Conservation (phyloP, 441 rosid species). For the Populus trichocarpa region DNA sequence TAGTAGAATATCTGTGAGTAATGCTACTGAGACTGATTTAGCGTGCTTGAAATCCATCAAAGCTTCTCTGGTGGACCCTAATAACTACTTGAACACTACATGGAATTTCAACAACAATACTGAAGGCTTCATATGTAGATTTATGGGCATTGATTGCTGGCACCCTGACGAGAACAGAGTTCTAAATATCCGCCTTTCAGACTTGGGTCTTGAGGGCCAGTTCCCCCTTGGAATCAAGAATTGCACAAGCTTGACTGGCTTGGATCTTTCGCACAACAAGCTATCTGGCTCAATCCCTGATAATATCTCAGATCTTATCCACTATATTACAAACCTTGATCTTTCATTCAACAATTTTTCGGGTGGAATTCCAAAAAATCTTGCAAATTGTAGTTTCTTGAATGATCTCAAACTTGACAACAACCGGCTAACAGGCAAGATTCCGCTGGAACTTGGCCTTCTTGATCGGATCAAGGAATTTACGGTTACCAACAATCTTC, state of each 20-base stretch:
- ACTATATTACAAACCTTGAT: constrained; percentile 18
- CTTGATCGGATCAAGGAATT: constrained; percentile 21
- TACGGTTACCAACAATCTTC: constrained; percentile 35
- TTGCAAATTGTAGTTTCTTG: constrained; percentile 8
- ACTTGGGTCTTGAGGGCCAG: constrained; percentile 57
- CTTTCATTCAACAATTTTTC: constrained; percentile 17
- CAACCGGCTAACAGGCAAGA: constrained; percentile 32
- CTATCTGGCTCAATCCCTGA: constrained; percentile 36
- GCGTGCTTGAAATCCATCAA: constrained; percentile 16
- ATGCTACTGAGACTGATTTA: not conserved
- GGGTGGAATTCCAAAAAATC: not conserved
- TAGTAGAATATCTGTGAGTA: not conserved
- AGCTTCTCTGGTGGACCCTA: constrained; percentile 30
- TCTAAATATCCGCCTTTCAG: constrained; percentile 53
- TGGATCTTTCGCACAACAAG: constrained; percentile 31
- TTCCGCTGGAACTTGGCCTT: constrained; percentile 23
- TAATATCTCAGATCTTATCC: constrained; percentile 5
- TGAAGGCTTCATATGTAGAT: constrained; percentile 61
- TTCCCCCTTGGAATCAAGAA: constrained; percentile 50
- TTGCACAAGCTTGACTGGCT: constrained; percentile 26
- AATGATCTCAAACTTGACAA: constrained; percentile 26
- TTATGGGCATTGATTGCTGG: constrained; percentile 80
- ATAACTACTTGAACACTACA: constrained; percentile 28
- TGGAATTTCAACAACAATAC: constrained; percentile 62
- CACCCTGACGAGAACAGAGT: constrained; percentile 77